These are phyloP conservation scores for Meyerozyma smithsonii DNA, from an alignment of 1,139 yeast species.

Conservation along the genomic window DNA sequence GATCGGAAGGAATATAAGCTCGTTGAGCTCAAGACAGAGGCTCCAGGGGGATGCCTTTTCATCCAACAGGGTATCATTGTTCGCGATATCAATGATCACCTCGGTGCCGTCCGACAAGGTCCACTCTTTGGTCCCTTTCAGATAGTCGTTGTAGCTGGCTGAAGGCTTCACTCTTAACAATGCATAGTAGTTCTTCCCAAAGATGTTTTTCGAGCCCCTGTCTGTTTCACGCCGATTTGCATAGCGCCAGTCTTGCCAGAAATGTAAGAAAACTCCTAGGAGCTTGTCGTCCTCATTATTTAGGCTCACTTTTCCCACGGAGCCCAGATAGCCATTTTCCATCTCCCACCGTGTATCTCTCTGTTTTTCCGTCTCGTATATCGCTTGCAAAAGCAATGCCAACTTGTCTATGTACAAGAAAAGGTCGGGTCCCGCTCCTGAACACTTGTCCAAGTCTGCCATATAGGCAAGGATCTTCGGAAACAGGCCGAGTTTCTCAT, in stretches of 20 bases:
- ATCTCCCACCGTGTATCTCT: slow-evolving; percentile 16
- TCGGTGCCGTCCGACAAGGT: slow-evolving; percentile 6
- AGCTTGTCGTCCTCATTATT: slow-evolving; percentile 20
- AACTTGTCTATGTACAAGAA: slow-evolving; percentile 29
- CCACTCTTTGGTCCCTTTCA: slow-evolving; percentile 23
- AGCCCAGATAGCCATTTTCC: slow-evolving; percentile 19
- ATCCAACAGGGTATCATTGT: slow-evolving; percentile 11
- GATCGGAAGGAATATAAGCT: slow-evolving; percentile 24
- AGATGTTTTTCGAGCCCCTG: not conserved
- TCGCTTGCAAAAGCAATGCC: slow-evolving; percentile 24
- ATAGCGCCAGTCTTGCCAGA: slow-evolving; percentile 34
- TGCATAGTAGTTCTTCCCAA: slow-evolving; percentile 1
- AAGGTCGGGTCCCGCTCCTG: slow-evolving; percentile 26
- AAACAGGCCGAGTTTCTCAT: slow-evolving; percentile 23
- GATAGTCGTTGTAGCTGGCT: slow-evolving; percentile 12
- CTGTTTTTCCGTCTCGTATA: slow-evolving; percentile 18
- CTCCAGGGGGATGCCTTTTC: slow-evolving; percentile 11
- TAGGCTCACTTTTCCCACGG: slow-evolving; percentile 26
- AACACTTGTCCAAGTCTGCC: slow-evolving; percentile 34
- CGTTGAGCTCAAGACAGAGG: slow-evolving; percentile 20
- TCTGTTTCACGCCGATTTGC: slow-evolving; percentile 13
- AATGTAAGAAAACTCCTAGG: slow-evolving; percentile 33
- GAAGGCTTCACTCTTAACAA: slow-evolving; percentile 1
- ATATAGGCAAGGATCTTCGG: slow-evolving; percentile 35
- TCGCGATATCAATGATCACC: slow-evolving; percentile 10